Evolutionary conservation across 148 eudicot genomes (phyloP).

Genomic region (Cornus florida): DNA sequence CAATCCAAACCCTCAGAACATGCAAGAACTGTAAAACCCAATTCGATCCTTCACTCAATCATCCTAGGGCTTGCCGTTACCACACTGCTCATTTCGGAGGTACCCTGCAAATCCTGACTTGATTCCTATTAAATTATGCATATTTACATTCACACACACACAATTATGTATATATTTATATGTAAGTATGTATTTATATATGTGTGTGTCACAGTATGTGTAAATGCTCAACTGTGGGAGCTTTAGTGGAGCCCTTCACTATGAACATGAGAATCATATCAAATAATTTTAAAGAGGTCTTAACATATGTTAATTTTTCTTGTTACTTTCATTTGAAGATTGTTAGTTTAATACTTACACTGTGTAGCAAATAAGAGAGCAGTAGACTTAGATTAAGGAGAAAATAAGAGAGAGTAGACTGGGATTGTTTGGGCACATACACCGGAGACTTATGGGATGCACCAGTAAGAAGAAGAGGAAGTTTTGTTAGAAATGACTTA

Average conservation of each 20-base stretch:
- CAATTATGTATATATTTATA: too few species aligned
- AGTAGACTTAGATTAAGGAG: too few species aligned
- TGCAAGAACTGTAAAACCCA: constrained; percentile 89
- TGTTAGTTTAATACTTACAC: background rate
- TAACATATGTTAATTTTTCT: background rate
- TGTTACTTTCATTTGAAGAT: background rate
- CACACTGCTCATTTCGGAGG: constrained; percentile 95
- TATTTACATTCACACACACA: too few species aligned
- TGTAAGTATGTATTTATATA: too few species aligned
- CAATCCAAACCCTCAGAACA: constrained; percentile 40
- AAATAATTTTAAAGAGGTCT: background rate
- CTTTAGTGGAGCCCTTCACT: background rate
- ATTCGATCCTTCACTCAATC: constrained; percentile 70
- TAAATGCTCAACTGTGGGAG: background rate
- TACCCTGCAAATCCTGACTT: constrained; percentile 9
- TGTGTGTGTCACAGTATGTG: too few species aligned
- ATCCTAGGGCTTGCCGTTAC: constrained; percentile 78
- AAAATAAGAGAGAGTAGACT: too few species aligned
- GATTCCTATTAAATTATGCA: background rate
- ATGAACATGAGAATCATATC: background rate
- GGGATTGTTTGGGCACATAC: too few species aligned
- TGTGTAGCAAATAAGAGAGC: background rate
- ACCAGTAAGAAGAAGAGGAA: too few species aligned
- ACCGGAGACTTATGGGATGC: too few species aligned
- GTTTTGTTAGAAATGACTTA: too few species aligned